Evolutionary conservation across 805 yeast species (phyloP), one percentile per base, ranked within the genome.

Genomic region (Dipodascus geniculatus): DNA sequence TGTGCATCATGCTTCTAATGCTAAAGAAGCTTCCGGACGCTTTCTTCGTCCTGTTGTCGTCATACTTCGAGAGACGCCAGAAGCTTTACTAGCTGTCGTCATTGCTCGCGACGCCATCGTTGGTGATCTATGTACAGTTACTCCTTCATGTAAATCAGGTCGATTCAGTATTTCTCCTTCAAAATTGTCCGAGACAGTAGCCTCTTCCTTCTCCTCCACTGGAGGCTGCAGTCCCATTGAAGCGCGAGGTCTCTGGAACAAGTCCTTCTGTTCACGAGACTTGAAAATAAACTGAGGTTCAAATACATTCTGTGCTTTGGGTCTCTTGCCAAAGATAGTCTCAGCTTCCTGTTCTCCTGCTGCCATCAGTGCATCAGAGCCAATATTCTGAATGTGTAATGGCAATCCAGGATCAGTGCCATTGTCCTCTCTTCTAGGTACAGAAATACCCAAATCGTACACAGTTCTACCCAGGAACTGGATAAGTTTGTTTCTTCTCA

Each of bases 401-500:
- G 44, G 44, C 4, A 38, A 4, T 6, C 44, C 44, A n/a, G 44
- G 44, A n/a, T 38, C 44, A 6, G 44, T 38, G 14, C 20, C 20
- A 16, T 38, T 38, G 20, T 38, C 44, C 14, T 38, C 44, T 38
- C 44, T 38, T 9, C 44, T 9, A 38, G 44, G 44, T n/a, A 38
- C 44, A 38, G 44, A n/a, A n/a, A 38, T 38, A 17, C 44, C 44
- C 20, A 38, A 17, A n/a, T 38, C 44, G 19, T 38, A 38, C 17
- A 38, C 20, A 17, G 20, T 17, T 38, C 44, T 38, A n/a, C 62
- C 63, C 19, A 68, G 49, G 61, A 56, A 68, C 54, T 63, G 62
- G 42, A 61, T 50, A 35, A 66, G 56, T 35, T 59, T 60, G 35
- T 68, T 65, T 20, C 66, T 59, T n/a, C 71, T 60, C 42, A 52